Percentiles rank a stretch among this genome's conserved stretches.
phyloP scores from a whole-genome alignment of 495 filamentous ascomycete genomes.

The Platismatia glauca region DNA sequence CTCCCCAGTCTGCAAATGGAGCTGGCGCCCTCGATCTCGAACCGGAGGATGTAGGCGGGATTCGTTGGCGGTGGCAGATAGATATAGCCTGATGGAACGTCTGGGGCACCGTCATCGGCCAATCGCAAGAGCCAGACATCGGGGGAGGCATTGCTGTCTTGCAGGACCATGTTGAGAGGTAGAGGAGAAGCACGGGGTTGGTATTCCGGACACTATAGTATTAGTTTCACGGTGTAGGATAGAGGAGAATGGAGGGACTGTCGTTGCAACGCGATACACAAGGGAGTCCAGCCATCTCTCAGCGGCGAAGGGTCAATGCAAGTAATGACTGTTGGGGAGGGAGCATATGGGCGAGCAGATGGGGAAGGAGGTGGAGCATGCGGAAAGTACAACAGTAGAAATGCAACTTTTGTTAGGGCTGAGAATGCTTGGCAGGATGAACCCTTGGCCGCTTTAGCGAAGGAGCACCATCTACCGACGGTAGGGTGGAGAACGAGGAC shows the following conservation, averaged over 20 bases:
- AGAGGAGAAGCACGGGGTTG: not conserved
- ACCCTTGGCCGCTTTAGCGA: no score
- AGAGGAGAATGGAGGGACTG: not conserved
- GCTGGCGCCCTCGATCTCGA: constrained; percentile 91
- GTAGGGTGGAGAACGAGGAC: no score
- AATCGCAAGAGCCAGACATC: constrained; percentile 79
- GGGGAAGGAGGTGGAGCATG: no score
- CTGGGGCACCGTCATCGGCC: constrained; percentile 84
- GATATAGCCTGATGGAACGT: constrained; percentile 81
- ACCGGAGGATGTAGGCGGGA: constrained; percentile 69
- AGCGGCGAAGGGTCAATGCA: not conserved
- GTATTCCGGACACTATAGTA: not conserved
- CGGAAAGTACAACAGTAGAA: no score
- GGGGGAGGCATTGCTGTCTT: not conserved
- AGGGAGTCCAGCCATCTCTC: not conserved
- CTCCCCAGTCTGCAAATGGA: constrained; percentile 90
- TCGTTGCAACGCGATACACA: not conserved
- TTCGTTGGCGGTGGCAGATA: constrained; percentile 71
- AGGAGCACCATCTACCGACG: no score
- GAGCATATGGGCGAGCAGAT: no score
- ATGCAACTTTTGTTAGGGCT: no score
- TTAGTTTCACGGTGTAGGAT: not conserved
- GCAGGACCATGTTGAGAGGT: constrained; percentile 1
- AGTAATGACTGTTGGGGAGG: not conserved
- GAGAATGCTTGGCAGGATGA: no score